These are phyloP conservation scores for Talaromyces sp. DNA, from an alignment of 2,329 filamentous ascomycete species.

Conservation along the genomic window DNA sequence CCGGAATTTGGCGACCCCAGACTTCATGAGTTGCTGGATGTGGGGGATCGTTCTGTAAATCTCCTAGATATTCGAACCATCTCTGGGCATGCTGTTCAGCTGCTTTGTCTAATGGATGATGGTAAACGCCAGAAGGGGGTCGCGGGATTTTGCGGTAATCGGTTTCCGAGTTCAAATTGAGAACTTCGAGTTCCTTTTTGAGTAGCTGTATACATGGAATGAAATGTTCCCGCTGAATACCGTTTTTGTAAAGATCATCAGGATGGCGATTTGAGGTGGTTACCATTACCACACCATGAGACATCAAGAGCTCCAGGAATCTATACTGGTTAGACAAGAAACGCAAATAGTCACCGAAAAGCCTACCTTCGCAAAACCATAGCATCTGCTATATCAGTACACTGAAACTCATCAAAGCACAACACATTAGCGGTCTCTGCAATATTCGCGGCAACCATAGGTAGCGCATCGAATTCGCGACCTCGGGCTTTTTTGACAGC, in stretches of 20 bases:
- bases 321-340: constrained; percentile 30
- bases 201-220: constrained; percentile 91
- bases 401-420: constrained; percentile 98
- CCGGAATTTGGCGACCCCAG: constrained; percentile 85
- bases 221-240: constrained; percentile 92
- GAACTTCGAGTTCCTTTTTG: constrained; percentile 74
- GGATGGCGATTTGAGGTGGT: constrained; percentile 97
- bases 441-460: constrained; percentile 91
- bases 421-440: constrained; percentile 78
- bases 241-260: constrained; percentile 94
- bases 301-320: constrained; percentile 85
- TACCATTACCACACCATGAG: constrained; percentile 90
- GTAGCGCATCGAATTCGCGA: constrained; percentile 81
- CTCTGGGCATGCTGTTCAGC: constrained; percentile 79
- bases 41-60: constrained; percentile 68
- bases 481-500: constrained; percentile 84
- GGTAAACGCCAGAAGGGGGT: constrained; percentile 88
- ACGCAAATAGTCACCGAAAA: too few relatives aligned
- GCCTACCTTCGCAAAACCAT: constrained; percentile 81
- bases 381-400: constrained; percentile 94
- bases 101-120: constrained; percentile 74
- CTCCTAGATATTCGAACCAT: constrained; percentile 93
- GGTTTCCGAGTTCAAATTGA: constrained; percentile 90
- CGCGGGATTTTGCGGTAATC: constrained; percentile 97
- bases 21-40: constrained; percentile 75